Percentiles rank a stretch among this genome's conserved stretches.
Conservation (phyloP, 176 grass and related monocot genomes). For the Oryza meridionalis region DNA sequence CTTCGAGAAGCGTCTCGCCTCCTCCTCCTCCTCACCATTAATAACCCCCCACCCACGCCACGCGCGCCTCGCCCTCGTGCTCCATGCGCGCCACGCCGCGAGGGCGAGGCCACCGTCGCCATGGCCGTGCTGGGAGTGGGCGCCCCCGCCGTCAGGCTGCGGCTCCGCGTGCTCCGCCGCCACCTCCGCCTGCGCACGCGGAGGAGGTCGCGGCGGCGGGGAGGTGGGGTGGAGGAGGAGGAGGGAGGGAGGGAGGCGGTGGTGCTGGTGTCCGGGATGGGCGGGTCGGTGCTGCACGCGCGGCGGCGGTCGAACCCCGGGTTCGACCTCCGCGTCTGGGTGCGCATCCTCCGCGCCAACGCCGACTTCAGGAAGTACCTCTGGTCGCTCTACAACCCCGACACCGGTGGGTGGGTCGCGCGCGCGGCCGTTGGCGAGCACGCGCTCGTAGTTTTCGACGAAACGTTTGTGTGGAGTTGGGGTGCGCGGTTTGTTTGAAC, state of each 20-base stretch:
- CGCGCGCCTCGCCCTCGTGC: background rate
- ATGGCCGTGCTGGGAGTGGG: conserved; percentile 52
- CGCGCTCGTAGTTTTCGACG: background rate
- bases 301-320: conserved; percentile 60
- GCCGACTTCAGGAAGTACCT: conserved; percentile 89
- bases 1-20: background rate
- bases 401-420: conserved; percentile 53
- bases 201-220: background rate
- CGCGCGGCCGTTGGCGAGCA: no score
- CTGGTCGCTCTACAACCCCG: conserved; percentile 78
- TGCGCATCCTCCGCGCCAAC: conserved; percentile 84
- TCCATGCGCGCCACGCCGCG: conserved; percentile 11
- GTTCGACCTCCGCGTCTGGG: conserved; percentile 70
- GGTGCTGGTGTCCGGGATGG: conserved; percentile 92
- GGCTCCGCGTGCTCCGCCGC: conserved; percentile 41
- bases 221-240: background rate
- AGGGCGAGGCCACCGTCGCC: background rate
- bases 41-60: background rate
- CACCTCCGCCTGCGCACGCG: conserved; percentile 32
- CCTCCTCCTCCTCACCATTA: background rate
- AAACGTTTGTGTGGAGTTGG: background rate
- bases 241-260: conserved; percentile 58
- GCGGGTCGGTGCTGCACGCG: conserved; percentile 81
- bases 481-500: background rate
- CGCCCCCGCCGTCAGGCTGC: conserved; percentile 34